A percentile compares a stretch with the other conserved stretches of the same genome.
phyloP scores from a whole-genome alignment of 352 stramenopile species.

The Globisporangium lucens region DNA sequence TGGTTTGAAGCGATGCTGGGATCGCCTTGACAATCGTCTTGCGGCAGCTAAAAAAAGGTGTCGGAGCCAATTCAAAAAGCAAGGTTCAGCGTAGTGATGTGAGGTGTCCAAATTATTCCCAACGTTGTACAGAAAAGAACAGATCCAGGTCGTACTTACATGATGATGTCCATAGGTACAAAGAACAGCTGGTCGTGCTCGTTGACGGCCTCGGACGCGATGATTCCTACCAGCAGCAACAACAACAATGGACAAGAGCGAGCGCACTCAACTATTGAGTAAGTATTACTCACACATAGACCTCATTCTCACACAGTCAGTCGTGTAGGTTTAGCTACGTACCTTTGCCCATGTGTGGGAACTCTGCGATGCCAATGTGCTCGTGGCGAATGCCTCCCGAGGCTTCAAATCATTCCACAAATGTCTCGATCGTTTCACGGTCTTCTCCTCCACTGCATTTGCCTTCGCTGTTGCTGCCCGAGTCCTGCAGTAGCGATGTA shows the following conservation, averaged over 20 bases:
- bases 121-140: too few relatives aligned
- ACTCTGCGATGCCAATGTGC: constrained; percentile 26
- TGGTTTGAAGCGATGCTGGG: constrained; percentile 25
- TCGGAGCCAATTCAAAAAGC: too few relatives aligned
- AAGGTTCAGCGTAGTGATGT: too few relatives aligned
- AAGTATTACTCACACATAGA: too few relatives aligned
- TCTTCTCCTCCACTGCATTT: neutral
- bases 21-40: constrained; percentile 33
- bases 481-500: neutral
- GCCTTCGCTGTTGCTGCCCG: neutral
- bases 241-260: neutral
- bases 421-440: constrained; percentile 15
- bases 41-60: constrained; percentile 22
- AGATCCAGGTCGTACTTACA: constrained; percentile 22
- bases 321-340: too few relatives aligned
- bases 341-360: constrained; percentile 38
- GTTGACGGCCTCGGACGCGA: constrained; percentile 24
- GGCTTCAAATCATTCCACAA: constrained; percentile 44
- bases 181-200: constrained; percentile 39
- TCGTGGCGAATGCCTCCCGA: constrained; percentile 23
- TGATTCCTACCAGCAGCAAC: constrained; percentile 22
- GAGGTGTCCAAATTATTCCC: neutral
- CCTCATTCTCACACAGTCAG: too few relatives aligned
- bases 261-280: too few relatives aligned
- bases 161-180: constrained; percentile 39